Conservation (phyloP, 192 early-diverging fungal species). For the Phlyctochytrium planicorne region DNA sequence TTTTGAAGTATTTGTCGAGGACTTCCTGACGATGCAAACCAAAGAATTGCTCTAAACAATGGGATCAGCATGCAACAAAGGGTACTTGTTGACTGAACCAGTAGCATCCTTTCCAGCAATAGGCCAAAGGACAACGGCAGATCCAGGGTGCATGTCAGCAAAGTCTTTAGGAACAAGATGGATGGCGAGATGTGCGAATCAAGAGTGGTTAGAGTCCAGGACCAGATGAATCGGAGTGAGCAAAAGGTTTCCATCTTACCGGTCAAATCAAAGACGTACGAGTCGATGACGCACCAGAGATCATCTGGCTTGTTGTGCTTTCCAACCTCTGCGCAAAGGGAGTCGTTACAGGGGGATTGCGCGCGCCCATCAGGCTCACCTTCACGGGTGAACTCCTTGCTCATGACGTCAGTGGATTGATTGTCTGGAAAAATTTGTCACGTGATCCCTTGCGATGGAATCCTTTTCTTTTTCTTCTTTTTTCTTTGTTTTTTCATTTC, state of each 20-base stretch:
- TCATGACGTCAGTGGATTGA: constrained; percentile 66
- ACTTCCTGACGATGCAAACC: constrained; percentile 33
- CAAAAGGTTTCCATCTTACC: not conserved
- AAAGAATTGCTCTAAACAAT: constrained; percentile 32
- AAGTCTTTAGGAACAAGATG: constrained; percentile 19
- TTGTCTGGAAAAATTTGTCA: too few species aligned
- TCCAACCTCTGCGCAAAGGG: constrained; percentile 19
- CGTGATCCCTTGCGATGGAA: too few species aligned
- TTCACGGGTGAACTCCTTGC: constrained; percentile 56
- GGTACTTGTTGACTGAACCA: not conserved
- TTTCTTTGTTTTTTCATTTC: too few species aligned
- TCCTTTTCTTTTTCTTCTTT: too few species aligned
- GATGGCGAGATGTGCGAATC: not conserved
- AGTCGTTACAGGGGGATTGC: too few species aligned
- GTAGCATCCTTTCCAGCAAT: constrained; percentile 60
- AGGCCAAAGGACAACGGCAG: constrained; percentile 42
- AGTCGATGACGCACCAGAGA: constrained; percentile 37
- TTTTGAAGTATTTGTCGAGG: constrained; percentile 18
- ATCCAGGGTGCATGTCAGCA: constrained; percentile 26
- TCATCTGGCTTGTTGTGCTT: constrained; percentile 33
- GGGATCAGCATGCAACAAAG: constrained; percentile 2
- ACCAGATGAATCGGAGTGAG: too few species aligned
- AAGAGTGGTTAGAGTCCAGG: too few species aligned
- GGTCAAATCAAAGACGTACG: constrained; percentile 30
- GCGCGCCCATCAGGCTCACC: not conserved